phyloP scores from a whole-genome alignment of 306 rosid genomes.

The Cucumis melo region DNA sequence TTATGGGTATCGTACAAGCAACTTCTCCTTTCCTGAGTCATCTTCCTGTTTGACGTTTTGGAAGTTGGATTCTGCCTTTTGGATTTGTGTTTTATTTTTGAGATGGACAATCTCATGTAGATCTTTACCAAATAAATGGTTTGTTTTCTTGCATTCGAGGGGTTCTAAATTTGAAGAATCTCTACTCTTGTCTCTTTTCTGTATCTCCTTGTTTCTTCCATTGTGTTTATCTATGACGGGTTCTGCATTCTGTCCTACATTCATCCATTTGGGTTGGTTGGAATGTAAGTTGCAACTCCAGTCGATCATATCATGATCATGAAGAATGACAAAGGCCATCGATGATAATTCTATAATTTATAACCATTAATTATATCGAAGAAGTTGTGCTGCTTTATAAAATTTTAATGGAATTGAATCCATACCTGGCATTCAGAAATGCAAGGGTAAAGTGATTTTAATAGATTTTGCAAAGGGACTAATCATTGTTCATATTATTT shows the following conservation, averaged over 20 bases:
- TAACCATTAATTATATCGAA: not conserved
- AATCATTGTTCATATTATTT: not conserved
- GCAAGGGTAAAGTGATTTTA: not conserved
- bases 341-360: not conserved
- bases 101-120: not conserved
- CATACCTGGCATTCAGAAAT: not conserved
- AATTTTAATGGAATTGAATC: not conserved
- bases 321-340: not conserved
- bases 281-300: not conserved
- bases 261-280: not conserved
- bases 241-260: not conserved
- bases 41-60: conserved; percentile 12
- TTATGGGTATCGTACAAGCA: conserved; percentile 31
- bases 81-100: not conserved
- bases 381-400: not conserved
- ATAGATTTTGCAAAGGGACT: conserved; percentile 19
- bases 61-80: conserved; percentile 2
- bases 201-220: not conserved
- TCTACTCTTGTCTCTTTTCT: not conserved
- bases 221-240: not conserved
- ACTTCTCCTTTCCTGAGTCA: conserved; percentile 18
- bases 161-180: not conserved
- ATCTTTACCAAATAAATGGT: not conserved
- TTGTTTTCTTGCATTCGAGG: not conserved
- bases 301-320: not conserved